A percentile compares a stretch with the other conserved stretches of the same genome.
phyloP scores from a whole-genome alignment of 106 monocot species.

The Gastrodia elata region DNA sequence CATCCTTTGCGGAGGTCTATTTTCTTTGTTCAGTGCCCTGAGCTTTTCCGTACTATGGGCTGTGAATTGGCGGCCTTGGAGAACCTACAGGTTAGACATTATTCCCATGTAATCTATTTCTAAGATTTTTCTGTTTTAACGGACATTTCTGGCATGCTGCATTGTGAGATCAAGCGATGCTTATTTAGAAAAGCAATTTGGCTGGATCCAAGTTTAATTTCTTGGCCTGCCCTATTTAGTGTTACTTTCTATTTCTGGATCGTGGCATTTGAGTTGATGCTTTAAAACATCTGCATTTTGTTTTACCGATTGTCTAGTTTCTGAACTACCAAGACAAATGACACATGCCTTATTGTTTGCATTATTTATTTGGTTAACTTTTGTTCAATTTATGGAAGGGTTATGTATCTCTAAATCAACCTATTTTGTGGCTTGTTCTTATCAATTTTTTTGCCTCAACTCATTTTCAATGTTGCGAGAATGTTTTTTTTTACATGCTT shows the following conservation, averaged over 20 bases:
- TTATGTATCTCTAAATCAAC: background rate
- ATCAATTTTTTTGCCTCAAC: too few relatives aligned
- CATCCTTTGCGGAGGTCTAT: conserved; percentile 61
- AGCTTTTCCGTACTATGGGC: conserved; percentile 78
- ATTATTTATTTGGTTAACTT: background rate
- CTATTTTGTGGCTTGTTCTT: background rate
- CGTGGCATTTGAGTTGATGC: background rate
- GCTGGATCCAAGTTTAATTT: background rate
- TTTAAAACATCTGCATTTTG: background rate
- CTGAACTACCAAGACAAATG: background rate
- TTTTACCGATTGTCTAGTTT: background rate
- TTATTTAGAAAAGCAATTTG: background rate
- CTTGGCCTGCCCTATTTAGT: background rate
- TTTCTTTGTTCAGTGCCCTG: conserved; percentile 57
- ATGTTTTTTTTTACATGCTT: background rate
- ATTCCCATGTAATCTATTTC: background rate
- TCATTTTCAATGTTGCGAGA: background rate
- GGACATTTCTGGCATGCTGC: background rate
- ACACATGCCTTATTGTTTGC: background rate
- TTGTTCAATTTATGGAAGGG: background rate
- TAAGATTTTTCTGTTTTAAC: background rate
- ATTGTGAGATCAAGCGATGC: background rate
- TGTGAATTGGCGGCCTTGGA: conserved; percentile 98
- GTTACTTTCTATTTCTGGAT: background rate
- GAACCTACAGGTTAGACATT: conserved; percentile 71